Percentiles rank a stretch among this genome's conserved stretches.
Conservation (phyloP, 164 flowering plant genomes). For the Macadamia integrifolia region DNA sequence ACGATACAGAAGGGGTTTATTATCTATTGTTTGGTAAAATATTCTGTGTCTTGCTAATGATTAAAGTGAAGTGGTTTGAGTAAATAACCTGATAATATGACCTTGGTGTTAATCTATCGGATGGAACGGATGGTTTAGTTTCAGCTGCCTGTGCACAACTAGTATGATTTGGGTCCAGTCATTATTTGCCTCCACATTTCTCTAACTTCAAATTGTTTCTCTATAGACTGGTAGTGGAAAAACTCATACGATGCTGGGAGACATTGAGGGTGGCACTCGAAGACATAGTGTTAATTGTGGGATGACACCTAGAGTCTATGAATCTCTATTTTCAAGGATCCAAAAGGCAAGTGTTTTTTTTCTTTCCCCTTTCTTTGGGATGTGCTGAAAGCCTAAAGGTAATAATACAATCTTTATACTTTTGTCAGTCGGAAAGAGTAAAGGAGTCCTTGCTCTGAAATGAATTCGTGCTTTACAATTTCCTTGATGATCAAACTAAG, state of each 20-base stretch:
- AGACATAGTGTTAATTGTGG: constrained; percentile 93
- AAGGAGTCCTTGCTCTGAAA: background rate
- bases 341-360: constrained; percentile 57
- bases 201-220: background rate
- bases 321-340: constrained; percentile 76
- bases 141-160: background rate
- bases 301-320: constrained; percentile 97
- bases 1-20: background rate
- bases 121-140: background rate
- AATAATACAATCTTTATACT: background rate
- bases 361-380: background rate
- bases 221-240: constrained; percentile 97
- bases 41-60: too few species aligned
- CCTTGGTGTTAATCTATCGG: background rate
- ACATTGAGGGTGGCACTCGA: constrained; percentile 86
- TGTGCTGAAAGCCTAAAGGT: background rate
- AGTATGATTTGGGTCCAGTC: background rate
- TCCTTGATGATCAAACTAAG: background rate
- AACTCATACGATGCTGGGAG: constrained; percentile 99
- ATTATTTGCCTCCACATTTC: background rate
- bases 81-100: background rate
- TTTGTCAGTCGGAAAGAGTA: background rate
- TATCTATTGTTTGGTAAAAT: background rate
- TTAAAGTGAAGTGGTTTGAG: background rate
- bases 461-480: background rate